Percentiles rank a stretch among this genome's conserved stretches.
Evolutionary conservation across 768 basidiomycete genomes (phyloP).

Genomic region (Tulasnella sp.): DNA sequence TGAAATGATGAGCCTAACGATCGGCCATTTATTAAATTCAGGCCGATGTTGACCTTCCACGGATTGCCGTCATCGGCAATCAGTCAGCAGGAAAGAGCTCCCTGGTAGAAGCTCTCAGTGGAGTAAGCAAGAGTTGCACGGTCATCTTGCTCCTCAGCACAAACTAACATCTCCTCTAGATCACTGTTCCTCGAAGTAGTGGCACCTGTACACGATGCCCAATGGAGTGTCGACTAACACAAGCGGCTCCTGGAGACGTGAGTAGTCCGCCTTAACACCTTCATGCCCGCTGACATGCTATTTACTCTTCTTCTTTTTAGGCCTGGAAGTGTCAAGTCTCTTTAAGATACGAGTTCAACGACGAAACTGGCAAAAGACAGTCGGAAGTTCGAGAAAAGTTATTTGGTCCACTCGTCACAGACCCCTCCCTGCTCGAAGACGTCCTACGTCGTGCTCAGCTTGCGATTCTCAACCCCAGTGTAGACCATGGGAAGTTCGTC

Average conservation of each 20-base stretch:
- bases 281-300: too few relatives aligned
- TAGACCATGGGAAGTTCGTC: constrained; percentile 16
- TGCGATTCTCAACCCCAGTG: constrained; percentile 34
- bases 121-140: constrained; percentile 24
- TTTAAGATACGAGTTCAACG: constrained; percentile 32
- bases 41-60: constrained; percentile 37
- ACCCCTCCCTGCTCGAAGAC: constrained; percentile 38
- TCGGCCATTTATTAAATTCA: constrained; percentile 22
- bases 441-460: constrained; percentile 49
- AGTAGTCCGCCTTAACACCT: too few relatives aligned
- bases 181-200: constrained; percentile 38
- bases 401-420: constrained; percentile 36
- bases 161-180: constrained; percentile 23
- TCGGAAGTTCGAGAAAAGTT: constrained; percentile 22
- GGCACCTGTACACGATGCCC: constrained; percentile 38
- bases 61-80: constrained; percentile 42
- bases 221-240: constrained; percentile 29
- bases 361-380: constrained; percentile 25
- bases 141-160: neutral
- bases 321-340: constrained; percentile 30
- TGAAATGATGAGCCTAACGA: neutral
- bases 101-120: constrained; percentile 41
- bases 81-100: constrained; percentile 37
- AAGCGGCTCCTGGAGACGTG: neutral
- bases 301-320: constrained; percentile 5